Evolutionary conservation across 257 asterid species (phyloP), one percentile per base, ranked within the genome.

Genomic region (Solanum pimpinellifolium): DNA sequence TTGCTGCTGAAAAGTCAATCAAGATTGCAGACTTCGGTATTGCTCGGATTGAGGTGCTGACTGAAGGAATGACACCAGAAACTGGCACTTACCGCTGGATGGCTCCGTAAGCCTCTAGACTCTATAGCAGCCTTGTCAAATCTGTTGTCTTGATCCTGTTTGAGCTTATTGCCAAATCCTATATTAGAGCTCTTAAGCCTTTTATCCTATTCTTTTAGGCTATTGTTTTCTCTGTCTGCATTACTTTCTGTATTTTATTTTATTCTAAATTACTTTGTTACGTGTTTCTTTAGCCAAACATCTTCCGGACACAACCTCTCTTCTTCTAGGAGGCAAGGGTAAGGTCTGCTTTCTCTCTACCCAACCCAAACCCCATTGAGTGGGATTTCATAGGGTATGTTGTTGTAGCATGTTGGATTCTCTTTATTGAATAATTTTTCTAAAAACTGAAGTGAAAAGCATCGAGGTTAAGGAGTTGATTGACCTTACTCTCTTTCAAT

Each of bases 61-160:
- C 98, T 21, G 98, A 97, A 91, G 99, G 98, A 84, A 97, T 97
- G 99, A 97, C 99, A n/a, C 99, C 99, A 31, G 98, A 97, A 89
- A 97, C 99, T 9, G 99, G 99, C 85, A 97, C 99, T 18, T 97
- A 97, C 90, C 97, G 98, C 72, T 97, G 99, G 99, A 97, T 97
- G 99, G 99, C 99, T 68, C 99, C 99, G 99, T 97, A 93, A 97
- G 98, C 91, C 49, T 85, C 86, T 83, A 47, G 15, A n/a, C 60
- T 76, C 49, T 59, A 7, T 89, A 83, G 27, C 16, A 13, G 83
- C 60, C 37, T 76, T 33, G 35, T 33, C 35, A 33, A 33, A 33
- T 33, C 35, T 13, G 60, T 42, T 42, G 37, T 76, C 60, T 76
- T 76, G 5, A n/a, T 76, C 83, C 60, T 42, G 37, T 76, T 76